Percentiles rank a stretch among this genome's conserved stretches.
Conservation (phyloP, 768 basidiomycete genomes). For the Rhodocollybia butyracea region DNA sequence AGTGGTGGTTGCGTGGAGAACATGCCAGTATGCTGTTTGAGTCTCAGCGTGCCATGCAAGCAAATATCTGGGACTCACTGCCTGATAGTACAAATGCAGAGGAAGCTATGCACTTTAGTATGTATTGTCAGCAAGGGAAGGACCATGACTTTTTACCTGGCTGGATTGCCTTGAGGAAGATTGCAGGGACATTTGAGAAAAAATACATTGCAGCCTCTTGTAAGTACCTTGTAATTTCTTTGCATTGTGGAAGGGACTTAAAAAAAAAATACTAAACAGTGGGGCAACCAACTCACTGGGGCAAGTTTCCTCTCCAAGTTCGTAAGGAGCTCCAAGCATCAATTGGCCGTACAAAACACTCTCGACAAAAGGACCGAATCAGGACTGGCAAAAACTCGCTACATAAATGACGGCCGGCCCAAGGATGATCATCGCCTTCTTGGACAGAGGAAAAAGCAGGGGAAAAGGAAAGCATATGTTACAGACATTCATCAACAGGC, state of each 20-base stretch:
- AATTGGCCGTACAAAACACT: not conserved
- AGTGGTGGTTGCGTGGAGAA: slow-evolving; percentile 27
- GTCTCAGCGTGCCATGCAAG: slow-evolving; percentile 25
- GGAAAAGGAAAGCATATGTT: not conserved
- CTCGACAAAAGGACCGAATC: not conserved
- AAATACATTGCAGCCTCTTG: not conserved
- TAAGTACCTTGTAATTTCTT: no score
- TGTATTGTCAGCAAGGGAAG: slow-evolving; percentile 16
- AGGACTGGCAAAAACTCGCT: not conserved
- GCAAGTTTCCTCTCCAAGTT: not conserved
- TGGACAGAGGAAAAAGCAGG: not conserved
- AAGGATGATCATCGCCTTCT: not conserved
- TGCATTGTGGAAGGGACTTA: not conserved
- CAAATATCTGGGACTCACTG: slow-evolving; percentile 26
- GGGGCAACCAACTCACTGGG: not conserved
- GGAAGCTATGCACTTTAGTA: slow-evolving; percentile 32
- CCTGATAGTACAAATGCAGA: slow-evolving; percentile 32
- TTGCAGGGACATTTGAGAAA: not conserved
- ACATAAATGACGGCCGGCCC: not conserved
- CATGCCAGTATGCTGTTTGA: slow-evolving; percentile 28
- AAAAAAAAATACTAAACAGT: not conserved
- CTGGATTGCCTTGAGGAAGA: not conserved
- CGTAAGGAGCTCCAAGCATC: not conserved
- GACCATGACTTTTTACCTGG: not conserved
- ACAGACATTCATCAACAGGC: not conserved